Conservation (phyloP, 495 filamentous ascomycete species). For the Aspergillus cristatus region DNA sequence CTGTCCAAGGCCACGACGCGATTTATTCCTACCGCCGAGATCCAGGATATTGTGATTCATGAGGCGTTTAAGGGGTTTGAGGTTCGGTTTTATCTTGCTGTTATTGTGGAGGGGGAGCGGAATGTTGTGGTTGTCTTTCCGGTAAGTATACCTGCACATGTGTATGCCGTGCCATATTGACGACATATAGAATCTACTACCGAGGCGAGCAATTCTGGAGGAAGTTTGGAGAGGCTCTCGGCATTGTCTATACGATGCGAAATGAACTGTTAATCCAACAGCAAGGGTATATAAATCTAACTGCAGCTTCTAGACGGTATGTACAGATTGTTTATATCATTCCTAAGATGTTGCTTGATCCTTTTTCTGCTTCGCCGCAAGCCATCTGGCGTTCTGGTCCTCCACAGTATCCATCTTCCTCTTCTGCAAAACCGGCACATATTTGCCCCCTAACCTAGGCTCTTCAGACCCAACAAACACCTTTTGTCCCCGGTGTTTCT, state of each 20-base stretch:
- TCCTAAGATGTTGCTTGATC: too few species aligned
- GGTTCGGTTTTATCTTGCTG: constrained; percentile 79
- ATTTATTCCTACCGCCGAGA: constrained; percentile 89
- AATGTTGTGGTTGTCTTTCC: constrained; percentile 91
- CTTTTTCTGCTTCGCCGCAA: constrained; percentile 54
- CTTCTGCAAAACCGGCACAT: constrained; percentile 62
- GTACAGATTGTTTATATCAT: constrained; percentile 10
- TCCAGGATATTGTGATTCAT: constrained; percentile 87
- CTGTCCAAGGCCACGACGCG: constrained; percentile 59
- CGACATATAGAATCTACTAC: constrained; percentile 53
- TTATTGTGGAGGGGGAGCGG: constrained; percentile 85
- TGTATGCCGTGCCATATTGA: neutral
- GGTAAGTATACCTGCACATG: constrained; percentile 39
- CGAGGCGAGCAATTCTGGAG: constrained; percentile 60
- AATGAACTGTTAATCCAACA: constrained; percentile 6
- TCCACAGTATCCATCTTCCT: constrained; percentile 52
- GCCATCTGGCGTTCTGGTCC: constrained; percentile 69
- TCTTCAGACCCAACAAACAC: constrained; percentile 63
- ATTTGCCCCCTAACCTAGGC: constrained; percentile 51
- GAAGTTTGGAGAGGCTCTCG: constrained; percentile 76
- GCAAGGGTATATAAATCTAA: neutral
- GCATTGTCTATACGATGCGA: constrained; percentile 66
- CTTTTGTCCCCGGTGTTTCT: constrained; percentile 40
- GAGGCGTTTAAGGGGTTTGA: constrained; percentile 93
- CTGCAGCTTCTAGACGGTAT: constrained; percentile 9